A percentile compares a stretch with the other conserved stretches of the same genome.
phyloP scores from a whole-genome alignment of 768 basidiomycete species.

The Hypholoma sublateritium region DNA sequence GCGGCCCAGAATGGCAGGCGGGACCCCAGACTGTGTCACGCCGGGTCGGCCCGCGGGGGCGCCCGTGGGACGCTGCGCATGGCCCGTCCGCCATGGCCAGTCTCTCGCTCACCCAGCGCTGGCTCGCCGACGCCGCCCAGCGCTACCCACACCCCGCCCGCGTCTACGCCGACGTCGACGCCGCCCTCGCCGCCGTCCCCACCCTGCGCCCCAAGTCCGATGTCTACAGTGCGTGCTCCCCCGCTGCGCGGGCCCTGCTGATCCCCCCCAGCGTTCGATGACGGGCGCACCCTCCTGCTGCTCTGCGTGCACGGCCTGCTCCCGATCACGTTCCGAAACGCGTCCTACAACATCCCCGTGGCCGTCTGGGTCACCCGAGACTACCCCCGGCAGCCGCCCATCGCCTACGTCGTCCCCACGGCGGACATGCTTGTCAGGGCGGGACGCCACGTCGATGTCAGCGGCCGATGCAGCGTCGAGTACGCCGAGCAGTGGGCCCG shows the following conservation, averaged over 20 bases:
- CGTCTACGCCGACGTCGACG: slow-evolving; percentile 64
- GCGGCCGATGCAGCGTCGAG: slow-evolving; percentile 67
- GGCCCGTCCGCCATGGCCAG: slow-evolving; percentile 1
- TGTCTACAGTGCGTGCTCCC: slow-evolving; percentile 60
- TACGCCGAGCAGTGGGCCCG: slow-evolving; percentile 78
- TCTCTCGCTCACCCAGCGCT: slow-evolving; percentile 48
- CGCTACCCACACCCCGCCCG: slow-evolving; percentile 56
- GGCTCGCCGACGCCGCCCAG: slow-evolving; percentile 66
- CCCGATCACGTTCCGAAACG: slow-evolving; percentile 75
- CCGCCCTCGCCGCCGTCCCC: slow-evolving; percentile 49
- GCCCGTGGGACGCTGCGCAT: slow-evolving; percentile 8
- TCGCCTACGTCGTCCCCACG: slow-evolving; percentile 91
- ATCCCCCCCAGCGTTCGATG: slow-evolving; percentile 73
- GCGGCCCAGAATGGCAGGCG: slow-evolving; percentile 11
- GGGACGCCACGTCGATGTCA: slow-evolving; percentile 74
- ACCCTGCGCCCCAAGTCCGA: slow-evolving; percentile 79
- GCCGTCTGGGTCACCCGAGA: slow-evolving; percentile 85
- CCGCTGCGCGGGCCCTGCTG: slow-evolving; percentile 7
- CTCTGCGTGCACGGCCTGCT: slow-evolving; percentile 90
- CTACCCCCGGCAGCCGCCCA: slow-evolving; percentile 81
- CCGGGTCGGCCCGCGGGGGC: slow-evolving; percentile 13
- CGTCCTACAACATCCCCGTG: slow-evolving; percentile 92
- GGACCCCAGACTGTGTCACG: slow-evolving; percentile 5
- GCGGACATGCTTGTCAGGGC: slow-evolving; percentile 86
- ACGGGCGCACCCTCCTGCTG: slow-evolving; percentile 89